phyloP scores from a whole-genome alignment of 2,329 filamentous ascomycete species.

The Microsporum audouinii region DNA sequence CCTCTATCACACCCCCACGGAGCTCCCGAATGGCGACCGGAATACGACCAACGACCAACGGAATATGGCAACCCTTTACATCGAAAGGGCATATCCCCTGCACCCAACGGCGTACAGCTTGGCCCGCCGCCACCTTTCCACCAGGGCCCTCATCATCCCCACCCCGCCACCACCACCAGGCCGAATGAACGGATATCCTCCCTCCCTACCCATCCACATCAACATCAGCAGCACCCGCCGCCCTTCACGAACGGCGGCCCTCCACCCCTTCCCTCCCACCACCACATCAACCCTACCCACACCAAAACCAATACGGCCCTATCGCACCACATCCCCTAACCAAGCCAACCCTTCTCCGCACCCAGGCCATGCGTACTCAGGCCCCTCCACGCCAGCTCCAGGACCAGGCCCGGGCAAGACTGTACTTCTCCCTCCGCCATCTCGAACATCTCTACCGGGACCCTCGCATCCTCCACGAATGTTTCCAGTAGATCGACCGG shows the following conservation, averaged over 20 bases:
- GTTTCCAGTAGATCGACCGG: constrained; percentile 29
- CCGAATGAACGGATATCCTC: constrained; percentile 40
- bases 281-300: constrained; percentile 25
- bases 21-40: constrained; percentile 23
- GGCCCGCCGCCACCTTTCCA: constrained; percentile 17
- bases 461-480: constrained; percentile 29
- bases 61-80: constrained; percentile 23
- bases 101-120: constrained; percentile 16
- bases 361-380: constrained; percentile 25
- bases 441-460: constrained; percentile 23
- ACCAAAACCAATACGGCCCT: constrained; percentile 30
- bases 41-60: constrained; percentile 27
- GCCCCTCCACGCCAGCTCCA: constrained; percentile 27
- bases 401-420: too few species aligned
- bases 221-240: constrained; percentile 19
- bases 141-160: constrained; percentile 18
- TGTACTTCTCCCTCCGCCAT: constrained; percentile 29
- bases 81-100: constrained; percentile 22
- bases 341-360: constrained; percentile 17
- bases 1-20: constrained; percentile 19
- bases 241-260: constrained; percentile 26
- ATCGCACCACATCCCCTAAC: constrained; percentile 19
- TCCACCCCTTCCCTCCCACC: constrained; percentile 22
- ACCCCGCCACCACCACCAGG: constrained; percentile 33
- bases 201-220: constrained; percentile 23